A percentile compares a stretch with the other conserved stretches of the same genome.
Conservation (phyloP, 2,329 filamentous ascomycete genomes). For the Paraphoma chrysanthemicola region DNA sequence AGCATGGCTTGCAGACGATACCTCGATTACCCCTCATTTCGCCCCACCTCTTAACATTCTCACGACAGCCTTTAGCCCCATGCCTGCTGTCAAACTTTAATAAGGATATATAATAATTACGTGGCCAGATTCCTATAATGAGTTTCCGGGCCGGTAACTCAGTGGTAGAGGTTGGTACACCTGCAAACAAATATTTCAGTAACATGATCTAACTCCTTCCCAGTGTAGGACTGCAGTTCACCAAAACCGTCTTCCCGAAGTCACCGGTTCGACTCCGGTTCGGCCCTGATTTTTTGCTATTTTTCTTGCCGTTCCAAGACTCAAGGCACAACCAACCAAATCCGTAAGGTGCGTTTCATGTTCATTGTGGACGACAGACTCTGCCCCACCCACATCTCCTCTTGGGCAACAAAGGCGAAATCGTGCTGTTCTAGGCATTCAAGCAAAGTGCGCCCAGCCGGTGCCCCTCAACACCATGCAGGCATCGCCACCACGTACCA, state of each 20-base stretch:
- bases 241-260: slow-evolving; percentile 31
- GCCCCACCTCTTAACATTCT: not conserved
- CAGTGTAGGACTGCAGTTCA: slow-evolving; percentile 33
- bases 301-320: not conserved
- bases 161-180: slow-evolving; percentile 21
- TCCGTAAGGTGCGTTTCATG: too few species aligned
- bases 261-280: slow-evolving; percentile 39
- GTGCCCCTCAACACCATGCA: slow-evolving; percentile 41
- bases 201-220: not conserved
- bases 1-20: not conserved
- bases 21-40: not conserved
- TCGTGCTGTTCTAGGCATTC: not conserved
- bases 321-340: too few species aligned
- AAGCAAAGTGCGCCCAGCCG: slow-evolving; percentile 3
- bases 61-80: not conserved
- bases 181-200: not conserved
- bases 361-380: too few species aligned
- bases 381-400: too few species aligned
- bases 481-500: slow-evolving; percentile 30
- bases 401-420: not conserved
- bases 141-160: slow-evolving; percentile 14
- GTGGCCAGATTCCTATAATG: not conserved
- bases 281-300: slow-evolving; percentile 18
- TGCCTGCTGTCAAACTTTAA: not conserved
- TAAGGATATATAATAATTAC: not conserved